A percentile compares a stretch with the other conserved stretches of the same genome.
Evolutionary conservation across 2,329 filamentous ascomycete genomes (phyloP).

Genomic region (Claviceps humidiphila): DNA sequence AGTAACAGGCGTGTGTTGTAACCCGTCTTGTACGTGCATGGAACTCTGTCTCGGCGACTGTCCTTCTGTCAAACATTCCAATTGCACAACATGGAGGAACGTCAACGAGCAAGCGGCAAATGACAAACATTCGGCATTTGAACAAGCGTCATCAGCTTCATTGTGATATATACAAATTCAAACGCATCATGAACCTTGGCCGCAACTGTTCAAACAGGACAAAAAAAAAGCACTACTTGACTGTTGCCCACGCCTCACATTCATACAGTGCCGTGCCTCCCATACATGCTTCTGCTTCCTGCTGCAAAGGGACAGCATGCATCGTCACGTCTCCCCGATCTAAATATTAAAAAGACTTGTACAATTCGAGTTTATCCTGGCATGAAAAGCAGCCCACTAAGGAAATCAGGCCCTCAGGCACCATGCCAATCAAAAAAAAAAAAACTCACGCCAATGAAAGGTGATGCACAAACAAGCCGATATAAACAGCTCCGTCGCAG

Average conservation of each 20-base stretch:
- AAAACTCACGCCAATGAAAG: not conserved
- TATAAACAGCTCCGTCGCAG: not conserved
- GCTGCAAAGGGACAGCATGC: no score
- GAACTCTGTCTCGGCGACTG: no score
- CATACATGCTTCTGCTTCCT: not conserved
- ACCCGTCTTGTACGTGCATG: no score
- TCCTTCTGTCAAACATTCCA: no score
- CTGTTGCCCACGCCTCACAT: not conserved
- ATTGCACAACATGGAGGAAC: no score
- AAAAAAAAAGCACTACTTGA: not conserved
- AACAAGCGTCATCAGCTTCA: constrained; percentile 10
- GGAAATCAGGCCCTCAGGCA: not conserved
- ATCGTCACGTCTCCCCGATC: not conserved
- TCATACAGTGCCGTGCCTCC: not conserved
- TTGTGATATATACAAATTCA: constrained; percentile 13
- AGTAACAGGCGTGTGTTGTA: not conserved
- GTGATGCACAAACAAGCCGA: not conserved
- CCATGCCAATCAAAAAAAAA: not conserved
- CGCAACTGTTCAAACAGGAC: not conserved
- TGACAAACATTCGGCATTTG: not conserved
- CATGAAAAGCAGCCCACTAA: not conserved
- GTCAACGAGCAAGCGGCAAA: not conserved
- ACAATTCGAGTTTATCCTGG: not conserved
- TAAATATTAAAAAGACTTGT: constrained; percentile 7
- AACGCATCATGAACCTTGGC: not conserved